Evolutionary conservation across 768 basidiomycete species (phyloP).

Genomic region (Pisolithus microcarpus): DNA sequence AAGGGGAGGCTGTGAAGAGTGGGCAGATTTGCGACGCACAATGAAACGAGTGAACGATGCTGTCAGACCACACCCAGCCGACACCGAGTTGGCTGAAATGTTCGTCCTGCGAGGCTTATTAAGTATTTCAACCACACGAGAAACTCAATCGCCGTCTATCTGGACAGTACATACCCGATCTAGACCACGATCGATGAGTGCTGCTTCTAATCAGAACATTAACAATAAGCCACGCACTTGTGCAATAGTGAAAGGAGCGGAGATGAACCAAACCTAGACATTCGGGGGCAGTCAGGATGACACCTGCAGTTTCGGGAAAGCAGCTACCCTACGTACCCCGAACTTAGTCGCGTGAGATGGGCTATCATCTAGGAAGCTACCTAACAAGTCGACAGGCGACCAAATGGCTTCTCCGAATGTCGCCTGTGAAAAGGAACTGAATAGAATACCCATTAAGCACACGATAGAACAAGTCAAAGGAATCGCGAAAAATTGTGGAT

Average conservation of each 20-base stretch:
- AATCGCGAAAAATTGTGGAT: slow-evolving; percentile 63
- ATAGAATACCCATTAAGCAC: slow-evolving; percentile 74
- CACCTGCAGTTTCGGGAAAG: not conserved
- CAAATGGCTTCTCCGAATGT: slow-evolving; percentile 76
- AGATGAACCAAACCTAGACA: slow-evolving; percentile 68
- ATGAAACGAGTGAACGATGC: slow-evolving; percentile 72
- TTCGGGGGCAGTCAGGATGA: slow-evolving; percentile 8
- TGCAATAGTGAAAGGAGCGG: slow-evolving; percentile 71
- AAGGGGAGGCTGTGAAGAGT: not conserved
- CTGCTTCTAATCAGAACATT: slow-evolving; percentile 1
- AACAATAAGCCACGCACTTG: slow-evolving; percentile 35
- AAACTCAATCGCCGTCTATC: slow-evolving; percentile 12
- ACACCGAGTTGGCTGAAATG: slow-evolving; percentile 77
- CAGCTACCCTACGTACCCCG: slow-evolving; percentile 34
- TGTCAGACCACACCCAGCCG: slow-evolving; percentile 78
- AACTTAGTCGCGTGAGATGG: slow-evolving; percentile 61
- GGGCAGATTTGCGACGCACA: slow-evolving; percentile 40
- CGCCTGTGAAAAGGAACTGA: slow-evolving; percentile 62
- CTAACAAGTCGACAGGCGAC: slow-evolving; percentile 69
- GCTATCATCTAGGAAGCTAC: slow-evolving; percentile 56
- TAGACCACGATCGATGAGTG: slow-evolving; percentile 8
- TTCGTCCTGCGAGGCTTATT: slow-evolving; percentile 42
- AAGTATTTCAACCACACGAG: not conserved
- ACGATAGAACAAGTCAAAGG: slow-evolving; percentile 69
- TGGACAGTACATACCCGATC: slow-evolving; percentile 20